Evolutionary conservation across 2,329 filamentous ascomycete genomes (phyloP), one percentile per base, ranked within the genome.

Genomic region (Epicoccum sorghinum): DNA sequence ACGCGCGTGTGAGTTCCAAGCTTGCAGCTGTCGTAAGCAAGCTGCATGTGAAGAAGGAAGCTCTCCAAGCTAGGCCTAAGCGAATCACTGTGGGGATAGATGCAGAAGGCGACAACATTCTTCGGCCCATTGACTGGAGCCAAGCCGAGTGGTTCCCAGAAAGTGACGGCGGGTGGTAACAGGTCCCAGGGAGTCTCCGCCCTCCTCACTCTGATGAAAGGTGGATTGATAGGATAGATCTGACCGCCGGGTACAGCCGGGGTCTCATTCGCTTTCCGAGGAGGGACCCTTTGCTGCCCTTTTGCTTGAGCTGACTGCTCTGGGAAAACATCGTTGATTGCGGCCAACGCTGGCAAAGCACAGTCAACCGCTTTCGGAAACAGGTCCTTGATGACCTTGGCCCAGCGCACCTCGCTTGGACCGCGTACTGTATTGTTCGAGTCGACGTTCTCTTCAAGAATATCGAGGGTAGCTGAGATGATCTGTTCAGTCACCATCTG

Each of bases 131-230:
- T 85, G 7, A 85, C 84, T 3, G 91, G 91, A 1, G 85, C 85
- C 1, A 96, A 80, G 0, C 90, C 89, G 14, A 96, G 77, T 41
- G 87, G 86, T 68, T 95, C 90, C 91, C 91, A 96, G 67, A 95
- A 96, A 1, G 82, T 78, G 18, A 93, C 78, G 0, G 89, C 88
- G 0, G 90, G 84, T 2, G 91, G 89, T 22, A 93, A 78, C 35
- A 96, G 79, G 9, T 91, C 90, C 51, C 92, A 82, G 42, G 83
- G 84, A 1, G 82, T 81, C 35, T 91, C 88, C 18, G 86, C 84
- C 47, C 90, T 82, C 43, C 87, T 86, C 9, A 96, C 79, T 60
- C 90, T 86, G 33, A 95, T 77, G 65, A 90, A 87, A 1, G 90
- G 90, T 0, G 86, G 79, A 1, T 84, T 82, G 2, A 95, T 83